Conservation (phyloP, 2,329 filamentous ascomycete species). For the Monosporascus sp. region DNA sequence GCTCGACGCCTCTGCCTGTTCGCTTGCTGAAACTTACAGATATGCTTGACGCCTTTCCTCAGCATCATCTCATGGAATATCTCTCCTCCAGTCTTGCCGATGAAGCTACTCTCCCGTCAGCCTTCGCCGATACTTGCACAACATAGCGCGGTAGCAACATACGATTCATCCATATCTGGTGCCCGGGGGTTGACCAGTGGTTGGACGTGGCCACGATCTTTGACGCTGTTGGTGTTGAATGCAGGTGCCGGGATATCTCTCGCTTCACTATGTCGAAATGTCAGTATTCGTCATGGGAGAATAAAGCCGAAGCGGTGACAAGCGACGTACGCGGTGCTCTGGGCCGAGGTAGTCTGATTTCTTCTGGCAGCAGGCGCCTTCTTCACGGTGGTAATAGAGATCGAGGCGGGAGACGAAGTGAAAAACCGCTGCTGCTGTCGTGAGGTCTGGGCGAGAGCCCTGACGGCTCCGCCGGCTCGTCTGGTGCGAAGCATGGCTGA, state of each 20-base stretch:
- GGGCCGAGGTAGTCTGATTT: conserved; percentile 45
- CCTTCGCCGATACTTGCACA: neutral
- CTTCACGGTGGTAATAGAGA: conserved; percentile 31
- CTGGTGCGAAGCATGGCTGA: conserved; percentile 45
- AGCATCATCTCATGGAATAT: conserved; percentile 99
- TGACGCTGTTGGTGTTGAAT: conserved; percentile 44
- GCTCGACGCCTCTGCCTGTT: neutral
- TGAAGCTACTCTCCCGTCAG: conserved; percentile 72
- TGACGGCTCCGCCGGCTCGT: conserved; percentile 42
- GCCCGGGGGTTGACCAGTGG: conserved; percentile 57
- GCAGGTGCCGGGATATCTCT: conserved; percentile 59
- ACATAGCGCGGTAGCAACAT: conserved; percentile 32
- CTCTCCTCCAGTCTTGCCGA: conserved; percentile 90
- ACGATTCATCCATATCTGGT: conserved; percentile 75
- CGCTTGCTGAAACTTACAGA: conserved; percentile 61
- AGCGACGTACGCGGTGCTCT: conserved; percentile 47
- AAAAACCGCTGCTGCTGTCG: conserved; percentile 32
- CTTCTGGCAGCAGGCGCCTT: conserved; percentile 38
- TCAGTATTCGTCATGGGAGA: conserved; percentile 12
- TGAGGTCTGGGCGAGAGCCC: conserved; percentile 35
- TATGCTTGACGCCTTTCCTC: conserved; percentile 82
- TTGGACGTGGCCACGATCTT: conserved; percentile 57
- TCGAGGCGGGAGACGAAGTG: conserved; percentile 33
- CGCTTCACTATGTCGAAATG: conserved; percentile 36
- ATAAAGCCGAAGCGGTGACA: conserved; percentile 14